Conservation (phyloP, 1,139 yeast genomes). For the Groenewaldozyma sp. region DNA sequence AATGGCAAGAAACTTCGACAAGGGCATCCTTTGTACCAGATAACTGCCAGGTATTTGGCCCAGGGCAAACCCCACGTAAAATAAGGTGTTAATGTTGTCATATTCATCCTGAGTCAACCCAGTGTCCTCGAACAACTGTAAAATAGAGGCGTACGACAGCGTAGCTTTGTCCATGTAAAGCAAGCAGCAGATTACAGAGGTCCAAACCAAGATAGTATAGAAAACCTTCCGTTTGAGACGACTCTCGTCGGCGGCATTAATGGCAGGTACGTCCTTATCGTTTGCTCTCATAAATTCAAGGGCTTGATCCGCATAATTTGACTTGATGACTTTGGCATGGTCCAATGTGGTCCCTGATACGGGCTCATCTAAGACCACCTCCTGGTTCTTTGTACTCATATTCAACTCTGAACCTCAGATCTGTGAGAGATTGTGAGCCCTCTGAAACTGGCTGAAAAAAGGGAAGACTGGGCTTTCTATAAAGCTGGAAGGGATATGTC, state of each 20-base stretch:
- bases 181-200: conserved; percentile 14
- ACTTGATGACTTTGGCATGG: conserved; percentile 4
- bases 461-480: too few relatives aligned
- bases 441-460: too few relatives aligned
- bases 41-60: conserved; percentile 48
- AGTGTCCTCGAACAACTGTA: conserved; percentile 37
- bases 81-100: conserved; percentile 33
- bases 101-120: conserved; percentile 22
- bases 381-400: too few relatives aligned
- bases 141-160: conserved; percentile 35
- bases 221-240: conserved; percentile 31
- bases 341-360: too few relatives aligned
- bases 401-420: too few relatives aligned
- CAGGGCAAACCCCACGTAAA: conserved; percentile 43
- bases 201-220: conserved; percentile 30
- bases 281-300: conserved; percentile 30
- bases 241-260: conserved; percentile 28
- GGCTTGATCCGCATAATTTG: conserved; percentile 33
- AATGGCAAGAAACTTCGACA: conserved; percentile 43
- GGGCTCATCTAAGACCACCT: too few relatives aligned
- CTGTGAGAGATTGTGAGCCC: too few relatives aligned
- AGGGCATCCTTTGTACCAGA: conserved; percentile 43
- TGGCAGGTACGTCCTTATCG: conserved; percentile 18
- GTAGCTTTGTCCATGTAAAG: conserved; percentile 41
- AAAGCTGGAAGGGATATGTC: too few relatives aligned